Conservation (phyloP, 306 rosid genomes). For the Sophora flavescens region DNA sequence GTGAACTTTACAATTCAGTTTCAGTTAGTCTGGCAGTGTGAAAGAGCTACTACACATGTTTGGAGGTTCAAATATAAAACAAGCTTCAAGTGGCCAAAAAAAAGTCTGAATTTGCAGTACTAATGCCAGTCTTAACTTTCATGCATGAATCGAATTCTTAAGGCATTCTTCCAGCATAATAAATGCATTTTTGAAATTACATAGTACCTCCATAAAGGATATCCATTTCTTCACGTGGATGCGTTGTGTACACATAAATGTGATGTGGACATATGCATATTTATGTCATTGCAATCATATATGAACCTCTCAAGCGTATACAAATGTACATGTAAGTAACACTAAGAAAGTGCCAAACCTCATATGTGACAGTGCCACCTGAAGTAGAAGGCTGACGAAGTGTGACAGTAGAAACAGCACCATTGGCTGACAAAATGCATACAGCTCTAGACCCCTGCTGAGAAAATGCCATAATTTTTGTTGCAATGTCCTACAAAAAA, state of each 20-base stretch:
- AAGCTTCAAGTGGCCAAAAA: background rate
- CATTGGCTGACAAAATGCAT: conserved; percentile 84
- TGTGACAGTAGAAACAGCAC: conserved; percentile 82
- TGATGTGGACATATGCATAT: background rate
- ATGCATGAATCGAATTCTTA: background rate
- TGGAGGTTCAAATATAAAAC: background rate
- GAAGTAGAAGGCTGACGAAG: conserved; percentile 87
- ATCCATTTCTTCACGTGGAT: background rate
- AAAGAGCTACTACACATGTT: conserved; percentile 5
- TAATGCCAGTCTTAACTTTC: background rate
- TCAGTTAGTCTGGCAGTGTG: background rate
- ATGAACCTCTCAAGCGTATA: conserved; percentile 1
- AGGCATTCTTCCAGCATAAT: conserved; percentile 4
- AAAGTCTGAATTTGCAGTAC: background rate
- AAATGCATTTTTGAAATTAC: background rate
- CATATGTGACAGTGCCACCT: conserved; percentile 86
- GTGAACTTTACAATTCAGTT: background rate
- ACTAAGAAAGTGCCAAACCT: conserved; percentile 54
- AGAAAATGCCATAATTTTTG: conserved; percentile 83
- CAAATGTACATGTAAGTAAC: background rate
- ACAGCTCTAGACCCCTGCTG: conserved; percentile 85
- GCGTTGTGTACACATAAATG: background rate
- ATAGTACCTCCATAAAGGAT: conserved; percentile 13
- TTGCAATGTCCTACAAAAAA: conserved; percentile 70
- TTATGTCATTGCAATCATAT: background rate